Evolutionary conservation across 73 alveolate genomes (phyloP), one percentile per base, ranked within the genome.

Genomic region (Tetrahymena borealis): DNA sequence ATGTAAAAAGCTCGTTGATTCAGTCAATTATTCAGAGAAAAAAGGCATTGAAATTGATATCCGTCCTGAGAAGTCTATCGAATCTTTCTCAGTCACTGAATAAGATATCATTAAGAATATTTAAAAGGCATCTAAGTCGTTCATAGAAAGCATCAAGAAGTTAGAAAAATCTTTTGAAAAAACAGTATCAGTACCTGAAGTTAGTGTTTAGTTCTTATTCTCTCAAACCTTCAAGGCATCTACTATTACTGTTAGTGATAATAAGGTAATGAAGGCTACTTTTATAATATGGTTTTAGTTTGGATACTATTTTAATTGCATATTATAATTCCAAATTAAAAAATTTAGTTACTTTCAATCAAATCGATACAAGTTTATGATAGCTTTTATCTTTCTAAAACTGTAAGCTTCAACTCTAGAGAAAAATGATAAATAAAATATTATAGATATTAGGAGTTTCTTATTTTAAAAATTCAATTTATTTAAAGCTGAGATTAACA

Each of bases 111-210:
- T 60, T 35, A 60, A 60, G 85, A 60, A 60, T 60, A 60, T 60
- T 60, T 35, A 60, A 60, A 60, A 60, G 85, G 85, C 85, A 60
- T 60, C 85, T 18, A 60, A 60, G 35, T 35, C n/a, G 28, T 60
- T 60, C 28, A 60, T 60, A 60, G 85, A 60, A 60, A 60, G 85
- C 85, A 60, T 60, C 35, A 60, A 60, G 33, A 93, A 93, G 91
- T 40, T 93, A n/a, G 38, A 39, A 35, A 93, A 93, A 40, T 92
- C 95, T 33, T 60, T 93, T 85, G 95, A 93, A 90, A 93, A 93
- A 93, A 78, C 78, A 31, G 18, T 91, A 31, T 24, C 91, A 32
- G 28, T 20, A 79, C 32, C 93, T 20, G 39, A 39, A 32, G 91
- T 60, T 40, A 39, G 15, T 4, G 77, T 42, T 32, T 38, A 33